Percentiles rank a stretch among this genome's conserved stretches.
These are phyloP conservation scores for Aspergillus texensis DNA, from an alignment of 2,329 filamentous ascomycete genomes.

Conservation along the genomic window DNA sequence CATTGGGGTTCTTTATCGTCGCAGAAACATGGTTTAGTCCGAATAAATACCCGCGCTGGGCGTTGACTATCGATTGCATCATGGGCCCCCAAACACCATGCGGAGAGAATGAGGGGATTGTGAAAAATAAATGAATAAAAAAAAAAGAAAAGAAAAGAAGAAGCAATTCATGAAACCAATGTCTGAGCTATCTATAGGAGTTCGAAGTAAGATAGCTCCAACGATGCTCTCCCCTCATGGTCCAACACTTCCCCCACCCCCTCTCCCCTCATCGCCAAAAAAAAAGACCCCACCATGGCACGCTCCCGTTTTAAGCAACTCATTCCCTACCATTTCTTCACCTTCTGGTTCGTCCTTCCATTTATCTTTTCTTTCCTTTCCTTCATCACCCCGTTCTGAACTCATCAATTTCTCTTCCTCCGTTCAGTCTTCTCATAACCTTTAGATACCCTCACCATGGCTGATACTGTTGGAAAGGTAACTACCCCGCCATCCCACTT, in stretches of 20 bases:
- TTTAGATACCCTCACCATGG: constrained; percentile 4
- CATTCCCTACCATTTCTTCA: background rate
- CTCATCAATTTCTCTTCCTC: background rate
- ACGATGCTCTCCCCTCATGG: background rate
- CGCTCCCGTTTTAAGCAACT: constrained; percentile 13
- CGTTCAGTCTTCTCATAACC: background rate
- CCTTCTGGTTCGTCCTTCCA: background rate
- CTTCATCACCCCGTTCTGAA: background rate
- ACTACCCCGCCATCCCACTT: background rate
- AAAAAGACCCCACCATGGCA: constrained; percentile 12
- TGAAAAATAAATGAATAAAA: background rate
- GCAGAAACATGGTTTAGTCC: background rate
- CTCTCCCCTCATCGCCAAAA: constrained; percentile 13
- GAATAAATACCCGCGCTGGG: background rate
- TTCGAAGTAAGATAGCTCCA: background rate
- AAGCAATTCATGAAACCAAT: background rate
- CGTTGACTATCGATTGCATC: background rate
- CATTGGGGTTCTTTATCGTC: background rate
- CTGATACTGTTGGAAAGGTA: constrained; percentile 14
- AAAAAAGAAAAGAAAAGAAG: no score
- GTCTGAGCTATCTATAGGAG: background rate
- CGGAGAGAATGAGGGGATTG: constrained; percentile 4
- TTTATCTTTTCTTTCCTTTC: background rate
- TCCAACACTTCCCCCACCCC: constrained; percentile 5
- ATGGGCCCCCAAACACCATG: background rate